A percentile compares a stretch with the other conserved stretches of the same genome.
phyloP scores from a whole-genome alignment of 2,329 filamentous ascomycete species.

The Fusarium graminum region DNA sequence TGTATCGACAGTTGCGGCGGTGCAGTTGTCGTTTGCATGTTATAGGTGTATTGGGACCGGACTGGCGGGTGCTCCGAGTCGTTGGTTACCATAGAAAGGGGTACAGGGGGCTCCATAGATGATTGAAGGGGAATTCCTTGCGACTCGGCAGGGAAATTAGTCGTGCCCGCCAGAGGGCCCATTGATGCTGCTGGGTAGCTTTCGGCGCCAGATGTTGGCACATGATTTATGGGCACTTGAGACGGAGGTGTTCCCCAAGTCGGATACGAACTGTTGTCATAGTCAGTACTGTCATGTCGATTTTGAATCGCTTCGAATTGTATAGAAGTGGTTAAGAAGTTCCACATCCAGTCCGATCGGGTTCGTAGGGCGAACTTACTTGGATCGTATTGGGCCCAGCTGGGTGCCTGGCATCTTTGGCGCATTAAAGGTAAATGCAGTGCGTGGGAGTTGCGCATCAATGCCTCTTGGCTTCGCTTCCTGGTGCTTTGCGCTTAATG shows the following conservation, averaged over 20 bases:
- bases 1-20: slow-evolving; percentile 63
- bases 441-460: slow-evolving; percentile 68
- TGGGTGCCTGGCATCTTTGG: slow-evolving; percentile 68
- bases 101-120: slow-evolving; percentile 65
- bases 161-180: slow-evolving; percentile 62
- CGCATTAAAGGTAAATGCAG: slow-evolving; percentile 70
- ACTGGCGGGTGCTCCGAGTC: slow-evolving; percentile 63
- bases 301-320: not conserved
- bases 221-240: slow-evolving; percentile 62
- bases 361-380: slow-evolving; percentile 60
- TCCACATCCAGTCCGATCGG: not conserved
- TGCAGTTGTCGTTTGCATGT: slow-evolving; percentile 64
- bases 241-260: slow-evolving; percentile 63
- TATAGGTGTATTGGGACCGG: slow-evolving; percentile 68
- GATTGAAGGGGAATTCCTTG: slow-evolving; percentile 67
- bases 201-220: slow-evolving; percentile 61
- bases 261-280: slow-evolving; percentile 65
- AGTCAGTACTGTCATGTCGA: slow-evolving; percentile 46
- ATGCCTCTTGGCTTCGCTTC: slow-evolving; percentile 65
- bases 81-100: slow-evolving; percentile 63
- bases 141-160: slow-evolving; percentile 63
- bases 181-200: slow-evolving; percentile 66
- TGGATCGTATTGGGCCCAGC: slow-evolving; percentile 67
- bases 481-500: slow-evolving; percentile 66
- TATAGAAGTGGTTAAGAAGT: not conserved